Conservation (phyloP, 768 basidiomycete genomes). For the Neoboletus subvelutipes region DNA sequence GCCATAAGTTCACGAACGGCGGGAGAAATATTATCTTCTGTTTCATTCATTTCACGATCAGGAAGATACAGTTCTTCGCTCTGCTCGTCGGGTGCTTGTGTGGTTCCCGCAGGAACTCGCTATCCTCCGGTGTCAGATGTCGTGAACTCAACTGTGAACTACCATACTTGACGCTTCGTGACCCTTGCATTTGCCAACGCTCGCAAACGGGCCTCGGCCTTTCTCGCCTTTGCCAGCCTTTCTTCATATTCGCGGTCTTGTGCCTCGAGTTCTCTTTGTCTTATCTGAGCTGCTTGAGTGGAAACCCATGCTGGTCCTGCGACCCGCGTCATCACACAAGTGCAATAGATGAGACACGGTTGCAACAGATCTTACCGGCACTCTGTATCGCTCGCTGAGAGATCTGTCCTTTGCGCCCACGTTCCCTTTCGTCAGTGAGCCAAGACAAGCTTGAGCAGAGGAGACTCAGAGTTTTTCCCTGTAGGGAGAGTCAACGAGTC, state of each 20-base stretch:
- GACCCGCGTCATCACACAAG: background rate
- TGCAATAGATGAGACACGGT: conserved; percentile 25
- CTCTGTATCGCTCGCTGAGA: conserved; percentile 29
- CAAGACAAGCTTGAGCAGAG: conserved; percentile 76
- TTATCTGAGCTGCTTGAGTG: conserved; percentile 64
- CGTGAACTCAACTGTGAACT: background rate
- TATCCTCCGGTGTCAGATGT: conserved; percentile 13
- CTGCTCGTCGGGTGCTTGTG: conserved; percentile 31
- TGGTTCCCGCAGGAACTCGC: conserved; percentile 20
- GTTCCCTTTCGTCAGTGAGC: conserved; percentile 67
- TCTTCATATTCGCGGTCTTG: conserved; percentile 65
- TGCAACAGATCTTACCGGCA: conserved; percentile 22
- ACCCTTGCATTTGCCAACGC: conserved; percentile 56
- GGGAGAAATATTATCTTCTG: conserved; percentile 64
- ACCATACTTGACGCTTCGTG: conserved; percentile 57
- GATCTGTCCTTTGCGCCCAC: conserved; percentile 66
- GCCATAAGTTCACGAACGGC: conserved; percentile 78
- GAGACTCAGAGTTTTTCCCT: conserved; percentile 88
- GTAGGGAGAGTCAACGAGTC: background rate
- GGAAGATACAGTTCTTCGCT: conserved; percentile 78
- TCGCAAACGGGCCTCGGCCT: conserved; percentile 57
- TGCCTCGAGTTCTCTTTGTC: conserved; percentile 63
- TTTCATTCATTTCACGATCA: conserved; percentile 40
- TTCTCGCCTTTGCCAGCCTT: conserved; percentile 56
- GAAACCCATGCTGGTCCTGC: conserved; percentile 75